phyloP scores from a whole-genome alignment of 176 grass and related monocot genomes.

The Saccharum officinarum region DNA sequence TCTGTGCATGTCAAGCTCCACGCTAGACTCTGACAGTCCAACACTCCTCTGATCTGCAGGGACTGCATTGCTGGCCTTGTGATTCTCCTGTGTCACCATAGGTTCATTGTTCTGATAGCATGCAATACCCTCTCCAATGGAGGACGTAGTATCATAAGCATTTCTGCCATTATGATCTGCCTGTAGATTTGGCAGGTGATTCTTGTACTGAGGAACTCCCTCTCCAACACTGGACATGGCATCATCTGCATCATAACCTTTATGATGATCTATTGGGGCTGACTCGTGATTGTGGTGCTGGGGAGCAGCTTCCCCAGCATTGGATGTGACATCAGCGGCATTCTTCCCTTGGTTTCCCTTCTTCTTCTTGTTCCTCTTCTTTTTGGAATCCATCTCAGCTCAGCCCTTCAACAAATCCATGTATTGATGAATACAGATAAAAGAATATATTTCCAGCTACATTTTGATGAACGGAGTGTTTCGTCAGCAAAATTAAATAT shows the following conservation, averaged over 20 bases:
- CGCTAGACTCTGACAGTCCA: slow-evolving; percentile 56
- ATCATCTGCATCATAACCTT: slow-evolving; percentile 35
- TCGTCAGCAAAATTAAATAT: not conserved
- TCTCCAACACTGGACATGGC: slow-evolving; percentile 40
- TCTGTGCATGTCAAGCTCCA: slow-evolving; percentile 56
- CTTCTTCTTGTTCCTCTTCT: slow-evolving; percentile 96
- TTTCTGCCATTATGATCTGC: slow-evolving; percentile 16
- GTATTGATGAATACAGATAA: not conserved
- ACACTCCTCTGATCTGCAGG: slow-evolving; percentile 49
- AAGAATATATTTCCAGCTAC: slow-evolving; percentile 13
- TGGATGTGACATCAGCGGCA: slow-evolving; percentile 39
- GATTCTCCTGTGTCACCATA: slow-evolving; percentile 39
- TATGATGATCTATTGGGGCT: slow-evolving; percentile 23
- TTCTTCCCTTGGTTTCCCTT: slow-evolving; percentile 80
- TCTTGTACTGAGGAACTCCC: slow-evolving; percentile 33
- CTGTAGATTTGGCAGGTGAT: slow-evolving; percentile 17
- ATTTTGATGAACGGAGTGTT: not conserved
- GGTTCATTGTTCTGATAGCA: slow-evolving; percentile 40
- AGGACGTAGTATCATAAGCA: slow-evolving; percentile 13
- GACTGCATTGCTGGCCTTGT: slow-evolving; percentile 35
- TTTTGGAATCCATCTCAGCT: slow-evolving; percentile 74
- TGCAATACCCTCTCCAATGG: slow-evolving; percentile 36
- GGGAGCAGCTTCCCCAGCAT: slow-evolving; percentile 45
- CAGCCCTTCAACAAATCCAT: not conserved
- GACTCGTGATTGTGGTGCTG: slow-evolving; percentile 30